Evolutionary conservation across 306 rosid genomes (phyloP).

Genomic region (Malus fusca): DNA sequence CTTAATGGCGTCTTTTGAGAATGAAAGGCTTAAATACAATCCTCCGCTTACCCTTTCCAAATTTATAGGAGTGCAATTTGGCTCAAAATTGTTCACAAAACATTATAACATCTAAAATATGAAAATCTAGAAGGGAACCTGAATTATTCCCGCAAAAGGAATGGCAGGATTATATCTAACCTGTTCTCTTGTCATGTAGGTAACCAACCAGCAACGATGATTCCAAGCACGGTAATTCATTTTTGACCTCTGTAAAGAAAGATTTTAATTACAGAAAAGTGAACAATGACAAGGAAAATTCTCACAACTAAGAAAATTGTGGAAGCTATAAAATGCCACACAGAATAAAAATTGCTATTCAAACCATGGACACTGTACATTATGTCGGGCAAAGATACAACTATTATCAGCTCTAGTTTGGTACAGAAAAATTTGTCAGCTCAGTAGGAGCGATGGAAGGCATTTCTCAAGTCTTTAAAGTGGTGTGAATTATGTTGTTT

Average conservation of each 20-base stretch:
- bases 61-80: not conserved
- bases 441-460: not conserved
- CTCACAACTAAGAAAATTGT: not conserved
- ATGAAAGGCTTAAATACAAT: not conserved
- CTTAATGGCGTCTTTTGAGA: not conserved
- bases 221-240: conserved; percentile 98
- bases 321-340: not conserved
- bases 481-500: not conserved
- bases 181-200: conserved; percentile 63
- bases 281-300: not conserved
- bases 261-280: conserved; percentile 9
- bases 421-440: not conserved
- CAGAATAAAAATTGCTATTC: not conserved
- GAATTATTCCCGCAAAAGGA: not conserved
- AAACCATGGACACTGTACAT: not conserved
- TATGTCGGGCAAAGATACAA: not conserved
- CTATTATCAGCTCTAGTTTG: not conserved
- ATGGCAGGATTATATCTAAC: conserved; percentile 20
- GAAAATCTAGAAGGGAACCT: not conserved
- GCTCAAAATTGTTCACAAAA: not conserved
- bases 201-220: conserved; percentile 78
- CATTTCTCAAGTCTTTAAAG: not conserved
- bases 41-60: not conserved
- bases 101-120: not conserved
- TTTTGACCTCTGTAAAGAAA: conserved; percentile 60